Percentiles rank a stretch among this genome's conserved stretches.
Conservation (phyloP, 140 eudicot species). For the Eryngium alpinum region DNA sequence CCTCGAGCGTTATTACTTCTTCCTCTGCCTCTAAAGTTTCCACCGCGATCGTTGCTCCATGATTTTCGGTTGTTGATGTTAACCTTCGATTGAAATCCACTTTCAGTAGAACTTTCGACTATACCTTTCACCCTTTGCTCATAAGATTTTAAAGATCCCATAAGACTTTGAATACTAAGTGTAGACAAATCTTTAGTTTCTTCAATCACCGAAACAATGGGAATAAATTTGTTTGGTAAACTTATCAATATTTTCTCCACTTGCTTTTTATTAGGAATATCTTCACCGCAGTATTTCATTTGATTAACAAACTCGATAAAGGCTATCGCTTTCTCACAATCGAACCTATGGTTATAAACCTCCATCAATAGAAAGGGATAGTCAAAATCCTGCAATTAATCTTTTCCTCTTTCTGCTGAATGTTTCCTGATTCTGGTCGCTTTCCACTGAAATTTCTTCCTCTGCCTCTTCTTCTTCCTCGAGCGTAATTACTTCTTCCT, state of each 20-base stretch:
- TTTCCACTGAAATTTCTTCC: not conserved
- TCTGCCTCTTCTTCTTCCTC: conserved; percentile 1
- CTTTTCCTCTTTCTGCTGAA: not conserved
- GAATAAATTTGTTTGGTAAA: not conserved
- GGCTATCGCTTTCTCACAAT: too few species aligned
- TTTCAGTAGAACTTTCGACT: not conserved
- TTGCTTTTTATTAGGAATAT: not conserved
- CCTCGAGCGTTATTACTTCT: not conserved
- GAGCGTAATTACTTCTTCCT: not conserved
- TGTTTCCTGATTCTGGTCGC: not conserved
- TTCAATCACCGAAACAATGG: not conserved
- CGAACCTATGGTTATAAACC: too few species aligned
- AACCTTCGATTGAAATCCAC: not conserved
- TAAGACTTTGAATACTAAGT: not conserved
- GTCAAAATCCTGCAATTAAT: not conserved
- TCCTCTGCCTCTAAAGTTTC: not conserved
- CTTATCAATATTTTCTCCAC: not conserved
- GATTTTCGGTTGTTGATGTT: not conserved
- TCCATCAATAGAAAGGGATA: too few species aligned
- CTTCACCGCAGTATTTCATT: not conserved
- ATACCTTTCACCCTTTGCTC: not conserved
- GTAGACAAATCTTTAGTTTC: not conserved
- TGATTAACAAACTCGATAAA: not conserved
- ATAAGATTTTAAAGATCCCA: not conserved
- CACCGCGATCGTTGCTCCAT: not conserved